These are phyloP conservation scores for Diutina pseudorugosa DNA, from an alignment of 1,139 yeast species.

Conservation along the genomic window DNA sequence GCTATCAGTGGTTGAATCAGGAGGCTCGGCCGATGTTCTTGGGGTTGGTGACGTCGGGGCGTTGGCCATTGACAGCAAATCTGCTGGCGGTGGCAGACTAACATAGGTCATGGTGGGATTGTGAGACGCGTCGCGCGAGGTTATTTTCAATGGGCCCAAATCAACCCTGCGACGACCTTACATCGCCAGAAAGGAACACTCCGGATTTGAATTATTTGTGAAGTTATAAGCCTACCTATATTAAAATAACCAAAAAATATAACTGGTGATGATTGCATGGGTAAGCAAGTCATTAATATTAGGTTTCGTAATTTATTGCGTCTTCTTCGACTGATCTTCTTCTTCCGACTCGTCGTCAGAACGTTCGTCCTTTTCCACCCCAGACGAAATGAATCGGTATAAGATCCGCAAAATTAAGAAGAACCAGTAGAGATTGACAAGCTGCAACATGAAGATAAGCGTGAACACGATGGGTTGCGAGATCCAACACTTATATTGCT, in stretches of 20 bases:
- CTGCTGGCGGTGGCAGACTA: slow-evolving; percentile 2
- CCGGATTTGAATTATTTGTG: too few species aligned
- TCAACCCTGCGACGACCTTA: too few species aligned
- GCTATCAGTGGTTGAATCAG: not conserved
- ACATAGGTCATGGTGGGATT: not conserved
- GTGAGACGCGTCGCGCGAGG: not conserved
- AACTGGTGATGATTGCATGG: not conserved
- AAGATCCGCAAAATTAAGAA: slow-evolving; percentile 69
- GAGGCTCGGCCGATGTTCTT: not conserved
- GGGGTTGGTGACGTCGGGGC: not conserved
- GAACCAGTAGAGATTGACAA: slow-evolving; percentile 83
- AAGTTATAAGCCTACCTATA: not conserved
- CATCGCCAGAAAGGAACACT: too few species aligned
- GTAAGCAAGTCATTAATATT: not conserved
- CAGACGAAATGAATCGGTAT: slow-evolving; percentile 47
- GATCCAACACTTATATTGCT: slow-evolving; percentile 93
- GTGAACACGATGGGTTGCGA: slow-evolving; percentile 81
- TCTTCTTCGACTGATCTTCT: not conserved
- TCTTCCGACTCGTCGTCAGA: slow-evolving; percentile 69
- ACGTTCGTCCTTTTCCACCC: slow-evolving; percentile 68
- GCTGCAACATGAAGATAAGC: slow-evolving; percentile 67
- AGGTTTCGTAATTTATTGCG: not conserved
- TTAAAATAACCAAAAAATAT: not conserved
- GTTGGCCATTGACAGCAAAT: not conserved
- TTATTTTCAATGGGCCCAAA: not conserved